Percentiles rank a stretch among this genome's conserved stretches.
These are phyloP conservation scores for Silene uniflora DNA, from an alignment of 148 eudicot genomes.

Conservation along the genomic window DNA sequence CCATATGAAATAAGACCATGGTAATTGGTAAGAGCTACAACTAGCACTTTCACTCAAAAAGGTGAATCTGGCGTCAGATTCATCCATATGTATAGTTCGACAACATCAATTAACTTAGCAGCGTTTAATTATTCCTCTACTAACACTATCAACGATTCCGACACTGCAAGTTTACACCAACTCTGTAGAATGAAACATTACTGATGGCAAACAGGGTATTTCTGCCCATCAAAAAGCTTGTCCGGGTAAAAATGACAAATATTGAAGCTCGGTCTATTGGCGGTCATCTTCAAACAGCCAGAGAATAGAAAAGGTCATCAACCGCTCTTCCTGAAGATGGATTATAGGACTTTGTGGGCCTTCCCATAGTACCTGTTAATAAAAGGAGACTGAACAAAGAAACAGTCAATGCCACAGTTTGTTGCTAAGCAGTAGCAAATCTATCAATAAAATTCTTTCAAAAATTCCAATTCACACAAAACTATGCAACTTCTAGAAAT, in stretches of 20 bases:
- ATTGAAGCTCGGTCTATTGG: neutral
- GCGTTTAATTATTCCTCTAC: slow-evolving; percentile 10
- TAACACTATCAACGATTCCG: neutral
- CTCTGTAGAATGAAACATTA: slow-evolving; percentile 6
- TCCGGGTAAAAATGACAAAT: slow-evolving; percentile 10
- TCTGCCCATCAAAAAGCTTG: neutral
- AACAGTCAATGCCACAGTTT: neutral
- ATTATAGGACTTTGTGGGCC: slow-evolving; percentile 67
- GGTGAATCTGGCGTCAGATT: slow-evolving; percentile 2
- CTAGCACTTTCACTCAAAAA: neutral
- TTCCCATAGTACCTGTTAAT: slow-evolving; percentile 96
- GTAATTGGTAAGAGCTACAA: neutral
- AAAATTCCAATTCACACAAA: neutral
- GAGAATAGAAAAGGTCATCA: neutral
- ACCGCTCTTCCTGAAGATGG: neutral
- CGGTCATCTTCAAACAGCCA: slow-evolving; percentile 10
- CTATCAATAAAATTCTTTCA: neutral
- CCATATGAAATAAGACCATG: too few species aligned
- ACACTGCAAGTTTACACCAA: neutral
- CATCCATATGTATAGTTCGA: slow-evolving; percentile 19
- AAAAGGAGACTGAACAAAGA: slow-evolving; percentile 61
- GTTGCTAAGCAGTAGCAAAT: neutral
- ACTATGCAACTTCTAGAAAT: neutral
- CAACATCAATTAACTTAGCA: slow-evolving; percentile 18
- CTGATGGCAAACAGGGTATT: slow-evolving; percentile 18